Conservation (phyloP, 768 basidiomycete genomes). For the Crucibulum laeve region DNA sequence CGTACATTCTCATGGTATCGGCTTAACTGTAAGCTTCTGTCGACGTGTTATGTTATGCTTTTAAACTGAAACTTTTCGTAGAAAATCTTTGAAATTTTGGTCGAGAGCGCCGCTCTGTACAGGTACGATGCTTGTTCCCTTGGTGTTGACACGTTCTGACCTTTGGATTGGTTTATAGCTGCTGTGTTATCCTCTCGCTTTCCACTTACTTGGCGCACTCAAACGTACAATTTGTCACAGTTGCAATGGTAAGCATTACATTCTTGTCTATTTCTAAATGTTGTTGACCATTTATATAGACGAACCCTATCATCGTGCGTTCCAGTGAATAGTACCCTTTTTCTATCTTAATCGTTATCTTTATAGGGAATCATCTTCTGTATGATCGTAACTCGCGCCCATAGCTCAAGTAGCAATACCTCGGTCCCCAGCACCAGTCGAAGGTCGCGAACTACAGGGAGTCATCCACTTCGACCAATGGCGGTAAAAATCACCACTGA, state of each 20-base stretch:
- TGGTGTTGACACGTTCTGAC: not conserved
- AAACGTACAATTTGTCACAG: conserved; percentile 13
- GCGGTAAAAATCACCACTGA: conserved; percentile 15
- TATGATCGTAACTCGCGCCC: conserved; percentile 17
- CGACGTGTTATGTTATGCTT: not conserved
- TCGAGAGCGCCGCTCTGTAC: conserved; percentile 16
- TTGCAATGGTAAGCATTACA: conserved; percentile 10
- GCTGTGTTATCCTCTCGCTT: conserved; percentile 11
- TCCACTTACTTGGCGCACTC: conserved; percentile 11
- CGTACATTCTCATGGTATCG: conserved; percentile 2
- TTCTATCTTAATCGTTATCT: conserved; percentile 10
- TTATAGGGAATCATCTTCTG: conserved; percentile 17
- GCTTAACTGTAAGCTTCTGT: conserved; percentile 5
- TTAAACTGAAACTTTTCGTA: conserved; percentile 3
- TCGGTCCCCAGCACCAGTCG: conserved; percentile 6
- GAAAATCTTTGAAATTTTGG: conserved; percentile 18
- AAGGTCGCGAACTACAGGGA: conserved; percentile 7
- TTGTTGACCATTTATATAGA: conserved; percentile 7
- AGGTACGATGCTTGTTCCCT: conserved; percentile 4
- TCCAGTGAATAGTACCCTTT: conserved; percentile 13
- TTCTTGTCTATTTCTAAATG: not conserved
- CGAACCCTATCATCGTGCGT: not conserved
- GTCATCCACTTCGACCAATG: conserved; percentile 11
- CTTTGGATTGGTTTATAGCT: not conserved
- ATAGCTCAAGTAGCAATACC: conserved; percentile 8